Conservation (phyloP, 257 asterid genomes). For the Solanum chaucha region DNA sequence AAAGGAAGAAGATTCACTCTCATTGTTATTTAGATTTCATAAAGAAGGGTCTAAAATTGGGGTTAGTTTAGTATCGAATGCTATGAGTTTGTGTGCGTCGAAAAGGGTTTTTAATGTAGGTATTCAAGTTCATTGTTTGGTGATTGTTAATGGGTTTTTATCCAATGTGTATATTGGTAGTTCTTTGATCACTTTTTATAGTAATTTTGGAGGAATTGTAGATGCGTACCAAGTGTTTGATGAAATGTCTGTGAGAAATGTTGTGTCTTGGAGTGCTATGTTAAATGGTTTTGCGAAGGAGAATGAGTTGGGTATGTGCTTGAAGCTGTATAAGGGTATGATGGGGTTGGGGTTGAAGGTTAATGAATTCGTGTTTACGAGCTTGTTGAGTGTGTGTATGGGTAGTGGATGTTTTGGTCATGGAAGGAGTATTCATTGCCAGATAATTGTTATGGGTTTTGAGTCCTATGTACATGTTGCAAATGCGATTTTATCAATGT, state of each 20-base stretch:
- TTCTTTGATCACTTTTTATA: constrained; percentile 17
- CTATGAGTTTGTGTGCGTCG: constrained; percentile 18
- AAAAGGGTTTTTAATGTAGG: constrained; percentile 10
- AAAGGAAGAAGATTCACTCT: constrained; percentile 2
- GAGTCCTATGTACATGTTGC: constrained; percentile 1
- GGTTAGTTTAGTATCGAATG: constrained; percentile 12
- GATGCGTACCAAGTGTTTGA: constrained; percentile 19
- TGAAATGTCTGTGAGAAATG: constrained; percentile 21
- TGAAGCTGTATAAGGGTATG: constrained; percentile 16
- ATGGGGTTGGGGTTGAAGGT: constrained; percentile 4
- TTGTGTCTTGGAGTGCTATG: constrained; percentile 31
- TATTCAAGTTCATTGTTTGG: constrained; percentile 21
- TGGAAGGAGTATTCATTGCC: constrained; percentile 24
- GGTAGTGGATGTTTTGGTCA: constrained; percentile 24
- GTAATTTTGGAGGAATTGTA: constrained; percentile 1
- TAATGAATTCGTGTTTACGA: constrained; percentile 15
- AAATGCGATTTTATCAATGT: constrained; percentile 28
- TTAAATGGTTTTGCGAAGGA: constrained; percentile 21
- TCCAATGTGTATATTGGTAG: constrained; percentile 22
- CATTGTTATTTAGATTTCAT: constrained; percentile 12
- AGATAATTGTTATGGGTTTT: constrained; percentile 13
- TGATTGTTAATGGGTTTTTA: constrained; percentile 10
- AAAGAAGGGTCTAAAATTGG: constrained; percentile 4
- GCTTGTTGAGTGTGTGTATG: constrained; percentile 18
- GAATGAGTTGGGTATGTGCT: constrained; percentile 10